Conservation (phyloP, 1,139 yeast genomes). For the Yamadazyma sp. region DNA sequence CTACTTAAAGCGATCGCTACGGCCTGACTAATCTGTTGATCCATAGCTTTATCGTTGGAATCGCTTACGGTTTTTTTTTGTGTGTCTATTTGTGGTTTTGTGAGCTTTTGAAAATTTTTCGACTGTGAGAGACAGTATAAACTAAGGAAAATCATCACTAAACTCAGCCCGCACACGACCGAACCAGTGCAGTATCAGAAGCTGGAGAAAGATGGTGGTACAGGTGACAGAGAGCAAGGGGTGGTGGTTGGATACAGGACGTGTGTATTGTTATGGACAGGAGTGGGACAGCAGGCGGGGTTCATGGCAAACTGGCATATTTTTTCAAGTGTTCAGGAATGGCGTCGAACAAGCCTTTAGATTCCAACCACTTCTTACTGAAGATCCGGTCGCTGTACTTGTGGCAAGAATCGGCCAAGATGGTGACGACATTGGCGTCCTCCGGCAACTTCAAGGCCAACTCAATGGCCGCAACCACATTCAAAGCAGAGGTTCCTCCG, state of each 20-base stretch:
- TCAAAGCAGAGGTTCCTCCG: constrained; percentile 87
- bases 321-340: constrained; percentile 72
- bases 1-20: constrained; percentile 86
- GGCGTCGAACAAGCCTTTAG: constrained; percentile 62
- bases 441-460: constrained; percentile 77
- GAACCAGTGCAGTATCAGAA: too few species aligned
- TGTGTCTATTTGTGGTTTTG: constrained; percentile 1
- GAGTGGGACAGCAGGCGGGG: background rate
- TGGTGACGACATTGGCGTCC: constrained; percentile 79
- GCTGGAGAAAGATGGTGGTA: too few species aligned
- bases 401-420: constrained; percentile 86
- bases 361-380: constrained; percentile 71
- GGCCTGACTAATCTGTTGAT: constrained; percentile 71
- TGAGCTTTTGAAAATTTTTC: constrained; percentile 9
- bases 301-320: constrained; percentile 42
- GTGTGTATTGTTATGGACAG: too few species aligned
- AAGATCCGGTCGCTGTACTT: constrained; percentile 82
- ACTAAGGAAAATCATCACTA: background rate
- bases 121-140: background rate
- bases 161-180: background rate
- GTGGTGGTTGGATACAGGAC: too few species aligned
- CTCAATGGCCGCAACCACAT: constrained; percentile 78
- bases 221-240: background rate
- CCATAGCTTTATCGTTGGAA: constrained; percentile 10
- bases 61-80: too few species aligned